Evolutionary conservation across 352 stramenopile species (phyloP).

Genomic region (Globisporangium cylindrosporum): DNA sequence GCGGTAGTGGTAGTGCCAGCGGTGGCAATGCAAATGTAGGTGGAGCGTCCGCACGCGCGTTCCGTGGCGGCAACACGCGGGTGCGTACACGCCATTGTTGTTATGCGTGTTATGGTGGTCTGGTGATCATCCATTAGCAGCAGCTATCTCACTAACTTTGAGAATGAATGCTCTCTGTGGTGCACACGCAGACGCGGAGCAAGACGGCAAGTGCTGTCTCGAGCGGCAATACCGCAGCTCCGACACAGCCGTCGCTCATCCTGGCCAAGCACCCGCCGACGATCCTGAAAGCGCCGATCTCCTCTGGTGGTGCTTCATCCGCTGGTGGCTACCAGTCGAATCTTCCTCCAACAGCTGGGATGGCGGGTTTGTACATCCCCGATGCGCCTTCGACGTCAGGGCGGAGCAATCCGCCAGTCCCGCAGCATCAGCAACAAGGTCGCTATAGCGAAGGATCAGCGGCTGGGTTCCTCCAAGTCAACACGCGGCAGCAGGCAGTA

Average conservation of each 20-base stretch:
- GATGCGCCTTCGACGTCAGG: constrained; percentile 7
- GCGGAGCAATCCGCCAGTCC: constrained; percentile 6
- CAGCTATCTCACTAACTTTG: no score
- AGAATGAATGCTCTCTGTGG: no score
- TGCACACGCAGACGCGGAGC: constrained; percentile 17
- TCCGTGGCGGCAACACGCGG: constrained; percentile 23
- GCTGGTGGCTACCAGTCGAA: constrained; percentile 7
- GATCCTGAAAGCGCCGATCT: constrained; percentile 22
- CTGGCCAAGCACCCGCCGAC: constrained; percentile 47
- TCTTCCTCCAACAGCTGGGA: neutral
- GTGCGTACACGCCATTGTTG: constrained; percentile 8
- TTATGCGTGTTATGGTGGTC: neutral
- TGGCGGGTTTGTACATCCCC: constrained; percentile 12
- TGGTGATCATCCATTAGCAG: neutral
- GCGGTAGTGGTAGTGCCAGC: neutral
- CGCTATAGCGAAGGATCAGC: constrained; percentile 14
- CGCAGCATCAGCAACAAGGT: constrained; percentile 7
- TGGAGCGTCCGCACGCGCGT: constrained; percentile 22
- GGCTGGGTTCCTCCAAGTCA: constrained; percentile 17
- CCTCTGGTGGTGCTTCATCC: neutral
- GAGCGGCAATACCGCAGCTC: neutral
- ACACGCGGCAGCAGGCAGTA: constrained; percentile 10
- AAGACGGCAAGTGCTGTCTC: constrained; percentile 20
- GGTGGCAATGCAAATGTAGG: neutral
- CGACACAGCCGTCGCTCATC: constrained; percentile 17